Evolutionary conservation across 202 grass and related monocot species (phyloP), one percentile per base, ranked within the genome.

Genomic region (Cymbopogon flexuosus): DNA sequence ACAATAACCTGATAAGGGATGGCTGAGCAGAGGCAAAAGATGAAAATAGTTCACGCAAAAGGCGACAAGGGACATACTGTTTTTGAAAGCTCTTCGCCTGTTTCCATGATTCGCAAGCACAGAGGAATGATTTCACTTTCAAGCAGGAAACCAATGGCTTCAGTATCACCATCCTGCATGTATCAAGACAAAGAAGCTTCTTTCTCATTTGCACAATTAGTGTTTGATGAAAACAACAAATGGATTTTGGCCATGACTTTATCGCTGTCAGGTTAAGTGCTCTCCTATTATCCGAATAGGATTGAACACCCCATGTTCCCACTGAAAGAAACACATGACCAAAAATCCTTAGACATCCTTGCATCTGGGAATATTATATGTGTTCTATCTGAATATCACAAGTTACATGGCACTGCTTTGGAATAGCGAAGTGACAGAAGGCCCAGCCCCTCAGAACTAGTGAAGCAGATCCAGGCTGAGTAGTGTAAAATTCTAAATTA

Each of bases 31-130:
- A 72, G n/a, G 62, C 29, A 84, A 71, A 36, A 84, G 22, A 49
- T 51, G 2, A 69, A 24, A 24, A 16, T 24, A 78, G 78, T 67
- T 65, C 43, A 68, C 0, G n/a, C n/a, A 59, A 62, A 45, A 65
- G 15, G 47, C 33, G 15, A 77, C 33, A 27, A 57, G 27, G 27
- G 33, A 91, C 87, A 68, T 89, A 97, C 91, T 24, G 84, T 88
- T 84, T 94, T 92, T 33, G 90, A 92, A 58, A 92, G 76, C 68
- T 97, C 94, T 43, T 60, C 89, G 65, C 92, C 90, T 70, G 87
- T 94, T 72, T 86, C 79, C 92, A 97, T 97, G 52, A 59, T 89
- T 12, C 70, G 88, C n/a, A 94, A 49, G 45, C 91, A 97, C 18
- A 91, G 65, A 75, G 91, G 88, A 81, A 94, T 86, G 74, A 88